These are phyloP conservation scores for Tothia fuscella DNA, from an alignment of 2,329 filamentous ascomycete species.

Conservation along the genomic window DNA sequence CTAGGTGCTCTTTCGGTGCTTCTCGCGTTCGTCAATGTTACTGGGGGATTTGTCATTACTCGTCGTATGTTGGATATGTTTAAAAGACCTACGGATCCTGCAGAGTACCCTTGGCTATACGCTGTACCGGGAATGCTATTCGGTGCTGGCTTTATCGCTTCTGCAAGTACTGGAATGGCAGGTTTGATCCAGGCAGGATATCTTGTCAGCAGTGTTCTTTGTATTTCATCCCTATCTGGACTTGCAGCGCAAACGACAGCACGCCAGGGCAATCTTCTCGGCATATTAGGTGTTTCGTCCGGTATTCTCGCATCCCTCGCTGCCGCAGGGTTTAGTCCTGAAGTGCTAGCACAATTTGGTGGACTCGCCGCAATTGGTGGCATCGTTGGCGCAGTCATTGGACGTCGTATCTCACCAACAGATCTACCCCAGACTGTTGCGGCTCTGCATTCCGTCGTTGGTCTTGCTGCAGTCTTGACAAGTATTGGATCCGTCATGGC, in stretches of 20 bases:
- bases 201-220: slow-evolving; percentile 70
- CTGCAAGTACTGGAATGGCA: slow-evolving; percentile 68
- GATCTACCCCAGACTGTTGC: slow-evolving; percentile 83
- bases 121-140: slow-evolving; percentile 66
- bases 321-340: slow-evolving; percentile 68
- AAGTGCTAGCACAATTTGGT: slow-evolving; percentile 71
- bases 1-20: slow-evolving; percentile 72
- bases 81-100: slow-evolving; percentile 64
- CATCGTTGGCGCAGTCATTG: slow-evolving; percentile 61
- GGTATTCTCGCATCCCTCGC: slow-evolving; percentile 74
- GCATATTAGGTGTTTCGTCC: slow-evolving; percentile 72
- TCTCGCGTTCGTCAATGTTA: slow-evolving; percentile 78
- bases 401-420: slow-evolving; percentile 76
- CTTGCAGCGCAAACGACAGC: slow-evolving; percentile 74
- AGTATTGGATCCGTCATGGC: slow-evolving; percentile 79
- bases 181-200: slow-evolving; percentile 82
- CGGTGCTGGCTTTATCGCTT: slow-evolving; percentile 68
- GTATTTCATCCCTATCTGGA: slow-evolving; percentile 72
- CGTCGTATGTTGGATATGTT: slow-evolving; percentile 73
- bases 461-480: slow-evolving; percentile 76
- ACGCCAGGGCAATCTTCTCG: slow-evolving; percentile 72
- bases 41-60: slow-evolving; percentile 81
- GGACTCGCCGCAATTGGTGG: slow-evolving; percentile 61
- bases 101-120: slow-evolving; percentile 82
- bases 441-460: slow-evolving; percentile 80